Percentiles rank a stretch among this genome's conserved stretches.
Evolutionary conservation across 2,329 filamentous ascomycete genomes (phyloP).

Genomic region (Pseudocercospora fijiensis): DNA sequence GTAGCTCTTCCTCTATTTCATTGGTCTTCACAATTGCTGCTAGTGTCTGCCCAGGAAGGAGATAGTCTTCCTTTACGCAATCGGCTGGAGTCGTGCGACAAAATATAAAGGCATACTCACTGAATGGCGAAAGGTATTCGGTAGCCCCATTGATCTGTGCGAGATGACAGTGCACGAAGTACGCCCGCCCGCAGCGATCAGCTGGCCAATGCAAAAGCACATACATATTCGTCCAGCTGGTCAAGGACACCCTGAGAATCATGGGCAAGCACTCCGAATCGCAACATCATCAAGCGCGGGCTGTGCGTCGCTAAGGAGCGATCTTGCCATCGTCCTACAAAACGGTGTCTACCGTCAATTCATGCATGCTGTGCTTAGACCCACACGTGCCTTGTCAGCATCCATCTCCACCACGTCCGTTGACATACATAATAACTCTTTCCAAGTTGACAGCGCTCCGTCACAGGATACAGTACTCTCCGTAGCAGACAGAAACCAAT

Average conservation of each 20-base stretch:
- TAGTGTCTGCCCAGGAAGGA: constrained; percentile 26
- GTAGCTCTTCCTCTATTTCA: constrained; percentile 34
- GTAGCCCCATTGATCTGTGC: constrained; percentile 39
- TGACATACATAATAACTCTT: not conserved
- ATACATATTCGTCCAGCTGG: constrained; percentile 61
- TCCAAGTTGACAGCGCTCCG: not conserved
- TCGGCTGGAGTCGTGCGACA: too few species aligned
- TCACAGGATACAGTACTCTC: too few species aligned
- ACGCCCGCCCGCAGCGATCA: constrained; percentile 51
- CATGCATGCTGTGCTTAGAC: not conserved
- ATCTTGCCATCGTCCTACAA: too few species aligned
- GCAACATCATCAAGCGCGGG: too few species aligned
- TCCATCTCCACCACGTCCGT: not conserved
- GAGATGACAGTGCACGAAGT: constrained; percentile 30
- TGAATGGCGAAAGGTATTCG: constrained; percentile 47
- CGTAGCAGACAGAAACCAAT: not conserved
- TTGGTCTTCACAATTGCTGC: constrained; percentile 30
- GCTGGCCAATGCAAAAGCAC: constrained; percentile 61
- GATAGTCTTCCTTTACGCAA: constrained; percentile 24
- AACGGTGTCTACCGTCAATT: too few species aligned
- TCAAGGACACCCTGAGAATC: constrained; percentile 58
- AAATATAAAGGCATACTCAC: constrained; percentile 42
- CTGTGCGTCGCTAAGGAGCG: too few species aligned
- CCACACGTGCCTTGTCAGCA: not conserved
- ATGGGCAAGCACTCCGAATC: constrained; percentile 63